These are phyloP conservation scores for Dioscorea cayenensis DNA, from an alignment of 116 monocot species.

Conservation along the genomic window DNA sequence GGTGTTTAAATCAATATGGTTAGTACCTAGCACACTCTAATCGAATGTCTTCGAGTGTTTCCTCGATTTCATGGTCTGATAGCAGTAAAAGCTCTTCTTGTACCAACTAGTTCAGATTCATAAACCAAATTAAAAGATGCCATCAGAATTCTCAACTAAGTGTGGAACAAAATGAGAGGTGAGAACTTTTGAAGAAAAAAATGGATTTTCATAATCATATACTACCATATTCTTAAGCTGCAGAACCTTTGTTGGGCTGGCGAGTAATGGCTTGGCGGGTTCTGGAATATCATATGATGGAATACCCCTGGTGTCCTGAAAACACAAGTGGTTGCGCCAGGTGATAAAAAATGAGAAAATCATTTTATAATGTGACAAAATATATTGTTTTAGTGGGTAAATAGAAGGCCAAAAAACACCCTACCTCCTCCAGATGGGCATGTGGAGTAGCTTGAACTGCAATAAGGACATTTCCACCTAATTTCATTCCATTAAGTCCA, in stretches of 20 bases:
- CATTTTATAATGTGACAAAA: not conserved
- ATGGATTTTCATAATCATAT: not conserved
- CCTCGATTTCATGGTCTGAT: constrained; percentile 61
- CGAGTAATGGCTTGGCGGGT: constrained; percentile 66
- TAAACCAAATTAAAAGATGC: not conserved
- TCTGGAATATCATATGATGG: constrained; percentile 64
- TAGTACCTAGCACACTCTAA: constrained; percentile 81
- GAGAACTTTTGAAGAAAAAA: not conserved
- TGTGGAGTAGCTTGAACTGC: constrained; percentile 57
- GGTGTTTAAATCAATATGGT: not conserved
- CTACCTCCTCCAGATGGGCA: constrained; percentile 34
- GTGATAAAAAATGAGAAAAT: too few relatives aligned
- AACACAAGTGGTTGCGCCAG: not conserved
- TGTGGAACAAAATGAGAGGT: not conserved
- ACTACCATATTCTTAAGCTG: constrained; percentile 86
- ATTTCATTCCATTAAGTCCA: constrained; percentile 88
- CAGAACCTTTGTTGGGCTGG: constrained; percentile 55
- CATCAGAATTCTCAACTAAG: not conserved
- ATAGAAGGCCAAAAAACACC: not conserved
- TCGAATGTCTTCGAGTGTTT: constrained; percentile 83
- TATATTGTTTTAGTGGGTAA: not conserved
- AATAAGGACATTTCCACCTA: constrained; percentile 59
- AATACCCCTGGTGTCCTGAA: constrained; percentile 17
- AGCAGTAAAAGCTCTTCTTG: constrained; percentile 39
- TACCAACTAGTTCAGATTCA: constrained; percentile 40